Evolutionary conservation across 257 asterid genomes (phyloP), one percentile per base, ranked within the genome.

Genomic region (Mentha longifolia): DNA sequence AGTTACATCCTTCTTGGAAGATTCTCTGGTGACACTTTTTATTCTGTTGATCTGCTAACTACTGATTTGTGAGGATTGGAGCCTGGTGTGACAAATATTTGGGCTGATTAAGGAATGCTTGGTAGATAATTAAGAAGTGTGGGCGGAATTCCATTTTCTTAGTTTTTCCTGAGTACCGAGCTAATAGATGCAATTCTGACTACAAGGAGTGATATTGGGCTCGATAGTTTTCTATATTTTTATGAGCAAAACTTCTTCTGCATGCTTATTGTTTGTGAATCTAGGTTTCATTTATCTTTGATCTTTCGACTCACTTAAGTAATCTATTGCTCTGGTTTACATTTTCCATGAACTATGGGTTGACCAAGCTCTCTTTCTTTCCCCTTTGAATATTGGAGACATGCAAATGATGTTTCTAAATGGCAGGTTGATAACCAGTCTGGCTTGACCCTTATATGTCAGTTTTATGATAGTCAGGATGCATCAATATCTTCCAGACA

Each of bases 371-470:
- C 47, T 47, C 17, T 50, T 70, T 56, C 45, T 17, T 45, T 37
- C 15, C 42, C 61, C 31, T 7, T 45, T 30, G 71, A 61, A 45
- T 7, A 19, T 63, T 62, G 55, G 65, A 67, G 65, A 28, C 65
- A 63, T 61, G 16, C 47, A 41, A 70, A 30, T 76, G 74, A 47
- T 60, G 45, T 47, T 71, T 76, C 75, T 59, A 70, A 69, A 69
- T 77, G 78, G 73, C 97, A 94, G 99, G 84, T 91, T 47, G 87
- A 85, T 60, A 94, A 94, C 80, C 83, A 82, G 81, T 77, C 96
- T 47, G 90, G 95, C 78, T 81, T 85, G 80, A 72, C 83, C 67
- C 89, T 94, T 71, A 57, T 75, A 74, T 94, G 99, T 83, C 89
- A 89, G 81, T 91, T 94, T 81, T 83, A 81, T 76, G 87, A 83